These are phyloP conservation scores for Aplosporella prunicola DNA, from an alignment of 2,329 filamentous ascomycete species.

Conservation along the genomic window DNA sequence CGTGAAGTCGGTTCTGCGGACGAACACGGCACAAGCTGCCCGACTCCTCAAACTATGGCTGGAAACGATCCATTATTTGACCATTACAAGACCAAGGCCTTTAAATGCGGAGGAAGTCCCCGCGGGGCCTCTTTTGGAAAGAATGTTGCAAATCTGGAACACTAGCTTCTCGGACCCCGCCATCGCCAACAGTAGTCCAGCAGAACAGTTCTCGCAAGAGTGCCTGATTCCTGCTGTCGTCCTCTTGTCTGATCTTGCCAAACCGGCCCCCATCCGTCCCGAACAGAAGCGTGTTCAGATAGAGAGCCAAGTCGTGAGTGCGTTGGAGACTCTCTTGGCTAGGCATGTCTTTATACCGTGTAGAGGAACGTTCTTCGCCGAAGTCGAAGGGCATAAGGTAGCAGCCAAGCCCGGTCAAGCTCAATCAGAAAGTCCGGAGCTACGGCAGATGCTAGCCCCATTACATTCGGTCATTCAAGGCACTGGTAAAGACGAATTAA, in stretches of 20 bases:
- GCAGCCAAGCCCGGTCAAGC: slow-evolving; percentile 1
- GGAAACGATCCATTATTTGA: slow-evolving; percentile 14
- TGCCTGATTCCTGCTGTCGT: slow-evolving; percentile 25
- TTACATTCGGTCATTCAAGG: not conserved
- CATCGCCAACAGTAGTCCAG: slow-evolving; percentile 21
- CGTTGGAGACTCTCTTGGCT: slow-evolving; percentile 29
- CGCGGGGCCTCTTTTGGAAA: not conserved
- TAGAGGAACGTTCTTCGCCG: slow-evolving; percentile 27
- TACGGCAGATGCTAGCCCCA: slow-evolving; percentile 2
- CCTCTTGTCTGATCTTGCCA: slow-evolving; percentile 19
- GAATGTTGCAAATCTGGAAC: slow-evolving; percentile 23
- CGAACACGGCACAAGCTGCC: slow-evolving; percentile 26
- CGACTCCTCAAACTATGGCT: slow-evolving; percentile 29
- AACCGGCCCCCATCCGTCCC: too few species aligned
- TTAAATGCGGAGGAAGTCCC: slow-evolving; percentile 1
- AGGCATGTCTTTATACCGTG: slow-evolving; percentile 35
- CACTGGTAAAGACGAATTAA: not conserved
- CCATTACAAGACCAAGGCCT: too few species aligned
- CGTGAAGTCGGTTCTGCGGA: slow-evolving; percentile 27
- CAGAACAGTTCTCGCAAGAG: slow-evolving; percentile 28
- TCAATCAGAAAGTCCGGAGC: slow-evolving; percentile 15
- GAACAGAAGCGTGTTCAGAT: slow-evolving; percentile 1
- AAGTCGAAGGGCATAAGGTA: slow-evolving; percentile 5
- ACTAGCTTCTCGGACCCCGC: slow-evolving; percentile 19
- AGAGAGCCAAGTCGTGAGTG: slow-evolving; percentile 3